Percentiles rank a stretch among this genome's conserved stretches.
phyloP scores from a whole-genome alignment of 2,329 filamentous ascomycete genomes.

The Beauveria medogensis region DNA sequence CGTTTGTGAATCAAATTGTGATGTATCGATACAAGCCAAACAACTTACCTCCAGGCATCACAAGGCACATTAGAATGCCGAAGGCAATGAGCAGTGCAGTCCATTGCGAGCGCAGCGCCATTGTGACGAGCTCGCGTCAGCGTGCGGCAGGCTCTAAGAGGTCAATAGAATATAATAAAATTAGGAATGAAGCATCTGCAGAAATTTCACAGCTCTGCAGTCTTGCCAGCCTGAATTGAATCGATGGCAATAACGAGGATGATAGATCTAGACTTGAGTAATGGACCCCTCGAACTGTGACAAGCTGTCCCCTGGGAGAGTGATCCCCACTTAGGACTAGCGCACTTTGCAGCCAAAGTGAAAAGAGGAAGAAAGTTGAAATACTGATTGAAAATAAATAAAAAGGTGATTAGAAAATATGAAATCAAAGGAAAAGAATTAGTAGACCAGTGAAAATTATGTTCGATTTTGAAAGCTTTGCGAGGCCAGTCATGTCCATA shows the following conservation, averaged over 20 bases:
- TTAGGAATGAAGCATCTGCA: constrained; percentile 5
- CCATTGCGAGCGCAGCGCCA: constrained; percentile 35
- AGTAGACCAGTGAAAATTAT: no score
- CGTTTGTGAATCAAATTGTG: constrained; percentile 14
- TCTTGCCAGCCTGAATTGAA: constrained; percentile 1
- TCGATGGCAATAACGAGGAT: constrained; percentile 1
- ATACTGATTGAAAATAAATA: no score
- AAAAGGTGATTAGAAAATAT: neutral
- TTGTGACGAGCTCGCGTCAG: constrained; percentile 4
- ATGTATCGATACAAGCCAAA: neutral
- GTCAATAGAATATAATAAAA: neutral
- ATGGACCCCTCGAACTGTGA: neutral
- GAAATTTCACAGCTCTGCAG: neutral
- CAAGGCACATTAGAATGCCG: constrained; percentile 48
- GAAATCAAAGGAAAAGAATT: no score
- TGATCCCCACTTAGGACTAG: constrained; percentile 8
- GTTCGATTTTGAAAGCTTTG: no score
- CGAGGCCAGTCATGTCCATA: no score
- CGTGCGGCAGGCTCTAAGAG: neutral
- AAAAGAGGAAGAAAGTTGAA: no score
- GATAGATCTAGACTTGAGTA: neutral
- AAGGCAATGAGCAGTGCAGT: constrained; percentile 54
- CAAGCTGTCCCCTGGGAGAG: constrained; percentile 10
- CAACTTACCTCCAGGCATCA: constrained; percentile 53
- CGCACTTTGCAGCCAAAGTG: neutral